Percentiles rank a stretch among this genome's conserved stretches.
phyloP scores from a whole-genome alignment of 1,284 basidiomycete species.

The Malassezia cuniculi region DNA sequence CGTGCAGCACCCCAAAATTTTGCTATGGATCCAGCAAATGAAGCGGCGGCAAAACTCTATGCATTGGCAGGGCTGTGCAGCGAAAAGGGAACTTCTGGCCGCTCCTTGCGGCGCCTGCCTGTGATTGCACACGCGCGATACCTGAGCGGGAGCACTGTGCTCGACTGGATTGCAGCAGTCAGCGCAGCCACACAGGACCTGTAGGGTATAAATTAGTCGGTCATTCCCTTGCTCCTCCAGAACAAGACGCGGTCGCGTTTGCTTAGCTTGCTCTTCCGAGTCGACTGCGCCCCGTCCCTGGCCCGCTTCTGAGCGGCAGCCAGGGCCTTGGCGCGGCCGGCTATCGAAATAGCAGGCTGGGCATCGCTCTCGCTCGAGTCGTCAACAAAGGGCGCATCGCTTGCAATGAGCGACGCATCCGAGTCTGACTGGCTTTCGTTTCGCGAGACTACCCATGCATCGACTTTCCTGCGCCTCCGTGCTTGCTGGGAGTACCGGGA shows the following conservation, averaged over 20 bases:
- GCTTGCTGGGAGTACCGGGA: too few species aligned
- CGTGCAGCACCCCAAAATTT: background rate
- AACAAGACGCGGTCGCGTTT: slow-evolving; percentile 7
- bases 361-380: slow-evolving; percentile 11
- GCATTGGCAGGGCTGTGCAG: slow-evolving; percentile 56
- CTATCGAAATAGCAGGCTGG: background rate
- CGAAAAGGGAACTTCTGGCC: slow-evolving; percentile 79
- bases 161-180: too few species aligned
- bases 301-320: too few species aligned
- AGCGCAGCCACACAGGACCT: too few species aligned
- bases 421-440: too few species aligned
- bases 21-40: slow-evolving; percentile 1
- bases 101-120: slow-evolving; percentile 73
- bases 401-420: slow-evolving; percentile 1
- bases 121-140: slow-evolving; percentile 77
- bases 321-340: slow-evolving; percentile 5
- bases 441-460: too few species aligned
- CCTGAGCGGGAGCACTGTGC: background rate
- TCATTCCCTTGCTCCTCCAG: slow-evolving; percentile 8
- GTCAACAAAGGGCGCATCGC: slow-evolving; percentile 7
- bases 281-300: too few species aligned
- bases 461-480: too few species aligned
- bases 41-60: background rate
- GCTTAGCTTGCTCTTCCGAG: slow-evolving; percentile 2
- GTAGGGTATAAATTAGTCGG: slow-evolving; percentile 1